phyloP scores from a whole-genome alignment of 176 grass and related monocot genomes.

The Pharus latifolius region DNA sequence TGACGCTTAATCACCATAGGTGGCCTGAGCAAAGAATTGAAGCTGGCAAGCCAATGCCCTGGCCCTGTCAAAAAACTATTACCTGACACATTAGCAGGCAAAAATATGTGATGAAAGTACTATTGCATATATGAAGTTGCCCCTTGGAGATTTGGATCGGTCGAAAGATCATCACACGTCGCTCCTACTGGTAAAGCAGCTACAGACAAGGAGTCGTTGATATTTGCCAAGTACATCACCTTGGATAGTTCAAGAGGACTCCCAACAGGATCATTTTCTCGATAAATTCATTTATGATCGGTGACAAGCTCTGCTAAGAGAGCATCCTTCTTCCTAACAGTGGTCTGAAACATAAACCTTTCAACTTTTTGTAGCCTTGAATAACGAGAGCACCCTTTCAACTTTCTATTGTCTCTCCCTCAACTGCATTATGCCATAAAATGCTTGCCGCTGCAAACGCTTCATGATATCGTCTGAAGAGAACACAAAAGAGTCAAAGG shows the following conservation, averaged over 20 bases:
- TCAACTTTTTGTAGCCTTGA: slow-evolving; percentile 30
- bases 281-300: slow-evolving; percentile 15
- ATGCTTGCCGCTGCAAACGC: slow-evolving; percentile 60
- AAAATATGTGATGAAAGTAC: too few relatives aligned
- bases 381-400: slow-evolving; percentile 45
- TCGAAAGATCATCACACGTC: slow-evolving; percentile 63
- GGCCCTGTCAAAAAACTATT: slow-evolving; percentile 71
- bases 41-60: slow-evolving; percentile 30
- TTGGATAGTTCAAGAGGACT: slow-evolving; percentile 69
- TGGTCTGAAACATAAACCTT: slow-evolving; percentile 65
- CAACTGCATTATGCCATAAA: slow-evolving; percentile 70
- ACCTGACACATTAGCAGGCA: slow-evolving; percentile 38
- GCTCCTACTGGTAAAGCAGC: slow-evolving; percentile 57
- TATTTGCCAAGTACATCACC: slow-evolving; percentile 57
- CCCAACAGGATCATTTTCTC: slow-evolving; percentile 33
- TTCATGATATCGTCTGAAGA: slow-evolving; percentile 66
- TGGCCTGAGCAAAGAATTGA: slow-evolving; percentile 39
- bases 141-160: slow-evolving; percentile 22
- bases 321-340: slow-evolving; percentile 55
- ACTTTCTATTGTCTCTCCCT: slow-evolving; percentile 79
- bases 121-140: slow-evolving; percentile 36
- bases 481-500: not conserved
- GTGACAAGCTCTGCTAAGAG: slow-evolving; percentile 58
- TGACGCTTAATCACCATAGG: slow-evolving; percentile 52
- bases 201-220: slow-evolving; percentile 43